Evolutionary conservation across 257 asterid genomes (phyloP).

Genomic region (Mentha longifolia): DNA sequence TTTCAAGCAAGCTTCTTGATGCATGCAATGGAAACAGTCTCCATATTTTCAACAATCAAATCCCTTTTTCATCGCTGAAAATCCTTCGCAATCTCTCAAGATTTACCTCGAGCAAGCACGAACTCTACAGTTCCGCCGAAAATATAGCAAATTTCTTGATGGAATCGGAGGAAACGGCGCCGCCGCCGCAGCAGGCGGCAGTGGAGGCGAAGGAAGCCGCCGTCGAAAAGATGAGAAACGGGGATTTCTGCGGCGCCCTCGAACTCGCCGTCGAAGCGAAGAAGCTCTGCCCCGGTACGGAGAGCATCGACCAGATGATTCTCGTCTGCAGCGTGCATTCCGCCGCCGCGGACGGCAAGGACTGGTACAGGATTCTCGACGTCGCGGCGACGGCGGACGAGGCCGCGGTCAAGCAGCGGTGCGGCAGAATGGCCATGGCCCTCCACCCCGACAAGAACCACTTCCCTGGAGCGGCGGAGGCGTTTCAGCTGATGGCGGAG

Average conservation of each 20-base stretch:
- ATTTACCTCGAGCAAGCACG: no score
- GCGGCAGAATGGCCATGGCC: conserved; percentile 48
- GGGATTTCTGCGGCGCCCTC: conserved; percentile 53
- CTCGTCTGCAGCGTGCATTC: conserved; percentile 67
- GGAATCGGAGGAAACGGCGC: conserved; percentile 52
- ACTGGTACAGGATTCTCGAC: conserved; percentile 62
- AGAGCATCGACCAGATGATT: conserved; percentile 46
- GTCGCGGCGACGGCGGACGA: conserved; percentile 57
- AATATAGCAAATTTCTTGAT: conserved; percentile 16
- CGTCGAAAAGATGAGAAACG: conserved; percentile 50
- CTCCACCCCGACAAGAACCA: conserved; percentile 72
- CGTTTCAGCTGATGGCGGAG: conserved; percentile 54
- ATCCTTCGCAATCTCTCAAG: background rate
- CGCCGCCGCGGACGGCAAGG: conserved; percentile 49
- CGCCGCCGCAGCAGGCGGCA: conserved; percentile 39
- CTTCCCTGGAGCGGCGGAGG: conserved; percentile 62
- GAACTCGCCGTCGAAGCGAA: conserved; percentile 49
- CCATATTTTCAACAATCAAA: no score
- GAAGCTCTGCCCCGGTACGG: conserved; percentile 46
- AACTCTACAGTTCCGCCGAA: background rate
- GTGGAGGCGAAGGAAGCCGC: conserved; percentile 53
- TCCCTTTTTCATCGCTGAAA: no score
- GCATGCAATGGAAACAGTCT: no score
- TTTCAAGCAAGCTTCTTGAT: no score
- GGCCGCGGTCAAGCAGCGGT: conserved; percentile 48